phyloP scores from a whole-genome alignment of 768 basidiomycete species.

The Stropharia rugosoannulata region DNA sequence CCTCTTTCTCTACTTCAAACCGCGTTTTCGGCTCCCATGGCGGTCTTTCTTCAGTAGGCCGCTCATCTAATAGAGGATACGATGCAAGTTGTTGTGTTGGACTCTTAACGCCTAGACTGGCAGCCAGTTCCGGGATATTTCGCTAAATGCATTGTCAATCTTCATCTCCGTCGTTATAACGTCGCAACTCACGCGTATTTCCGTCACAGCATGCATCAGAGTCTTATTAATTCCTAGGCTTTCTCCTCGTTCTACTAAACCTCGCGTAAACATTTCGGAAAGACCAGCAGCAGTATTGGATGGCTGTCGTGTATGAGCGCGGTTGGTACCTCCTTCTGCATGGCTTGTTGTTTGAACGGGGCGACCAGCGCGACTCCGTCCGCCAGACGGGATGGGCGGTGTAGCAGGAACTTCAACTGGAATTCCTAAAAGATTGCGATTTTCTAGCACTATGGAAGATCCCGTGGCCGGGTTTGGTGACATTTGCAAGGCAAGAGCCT shows the following conservation, averaged over 20 bases:
- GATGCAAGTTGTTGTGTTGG: conserved; percentile 46
- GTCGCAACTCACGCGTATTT: conserved; percentile 57
- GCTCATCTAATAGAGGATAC: conserved; percentile 66
- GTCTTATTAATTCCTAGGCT: conserved; percentile 84
- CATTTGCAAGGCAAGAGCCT: conserved; percentile 79
- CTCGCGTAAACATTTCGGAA: conserved; percentile 71
- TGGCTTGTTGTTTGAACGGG: conserved; percentile 18
- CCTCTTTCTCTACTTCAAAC: conserved; percentile 70
- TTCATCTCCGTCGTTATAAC: not conserved
- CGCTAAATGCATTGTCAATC: conserved; percentile 42
- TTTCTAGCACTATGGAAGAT: conserved; percentile 78
- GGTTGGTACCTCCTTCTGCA: conserved; percentile 12
- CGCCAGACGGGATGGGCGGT: conserved; percentile 15
- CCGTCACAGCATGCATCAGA: conserved; percentile 76
- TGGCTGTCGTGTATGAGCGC: conserved; percentile 37
- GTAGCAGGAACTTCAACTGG: conserved; percentile 62
- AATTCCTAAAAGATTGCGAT: conserved; percentile 74
- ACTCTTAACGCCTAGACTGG: conserved; percentile 57
- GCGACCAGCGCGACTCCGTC: conserved; percentile 15
- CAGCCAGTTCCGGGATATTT: conserved; percentile 83
- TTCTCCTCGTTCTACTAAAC: conserved; percentile 74
- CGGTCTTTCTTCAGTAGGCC: conserved; percentile 53
- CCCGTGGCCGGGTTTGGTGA: conserved; percentile 75
- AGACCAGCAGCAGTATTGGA: conserved; percentile 48
- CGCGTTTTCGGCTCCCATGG: conserved; percentile 69